phyloP scores from a whole-genome alignment of 2,329 filamentous ascomycete species.

The Sclerotinia borealis region DNA sequence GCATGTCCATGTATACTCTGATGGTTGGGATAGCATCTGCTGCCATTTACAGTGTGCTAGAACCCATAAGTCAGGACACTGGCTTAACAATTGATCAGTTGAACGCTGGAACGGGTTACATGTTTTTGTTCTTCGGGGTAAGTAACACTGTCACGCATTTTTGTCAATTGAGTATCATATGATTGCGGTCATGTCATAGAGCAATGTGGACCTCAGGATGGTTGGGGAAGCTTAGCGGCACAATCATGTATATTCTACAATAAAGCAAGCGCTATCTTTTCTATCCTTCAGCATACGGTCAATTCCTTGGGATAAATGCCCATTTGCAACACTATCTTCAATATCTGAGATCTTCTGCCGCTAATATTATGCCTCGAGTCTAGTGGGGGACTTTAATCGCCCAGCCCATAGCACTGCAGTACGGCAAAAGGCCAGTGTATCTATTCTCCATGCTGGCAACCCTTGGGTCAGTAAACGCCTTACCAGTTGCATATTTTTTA shows the following conservation, averaged over 20 bases:
- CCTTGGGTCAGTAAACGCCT: slow-evolving; percentile 15
- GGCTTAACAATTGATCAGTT: slow-evolving; percentile 40
- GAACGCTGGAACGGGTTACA: slow-evolving; percentile 45
- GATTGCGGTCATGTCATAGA: not conserved
- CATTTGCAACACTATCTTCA: not conserved
- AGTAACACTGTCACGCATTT: not conserved
- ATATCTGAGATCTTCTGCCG: not conserved
- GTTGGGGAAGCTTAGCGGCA: not conserved
- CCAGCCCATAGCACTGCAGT: slow-evolving; percentile 47
- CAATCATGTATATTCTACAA: not conserved
- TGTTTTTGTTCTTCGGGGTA: slow-evolving; percentile 39
- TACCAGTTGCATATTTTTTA: not conserved
- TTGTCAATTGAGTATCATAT: not conserved
- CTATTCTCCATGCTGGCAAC: slow-evolving; percentile 31
- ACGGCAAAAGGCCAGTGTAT: slow-evolving; percentile 35
- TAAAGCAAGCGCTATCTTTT: not conserved
- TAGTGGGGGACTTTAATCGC: slow-evolving; percentile 47
- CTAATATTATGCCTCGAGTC: slow-evolving; percentile 29
- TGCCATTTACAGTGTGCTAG: slow-evolving; percentile 45
- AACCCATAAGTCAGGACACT: slow-evolving; percentile 41
- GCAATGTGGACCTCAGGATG: too few species aligned
- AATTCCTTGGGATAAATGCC: not conserved
- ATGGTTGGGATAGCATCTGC: slow-evolving; percentile 44
- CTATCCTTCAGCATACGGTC: not conserved
- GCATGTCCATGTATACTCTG: slow-evolving; percentile 39